Evolutionary conservation across 305 asterid genomes (phyloP).

Genomic region (Solanum hybrid): DNA sequence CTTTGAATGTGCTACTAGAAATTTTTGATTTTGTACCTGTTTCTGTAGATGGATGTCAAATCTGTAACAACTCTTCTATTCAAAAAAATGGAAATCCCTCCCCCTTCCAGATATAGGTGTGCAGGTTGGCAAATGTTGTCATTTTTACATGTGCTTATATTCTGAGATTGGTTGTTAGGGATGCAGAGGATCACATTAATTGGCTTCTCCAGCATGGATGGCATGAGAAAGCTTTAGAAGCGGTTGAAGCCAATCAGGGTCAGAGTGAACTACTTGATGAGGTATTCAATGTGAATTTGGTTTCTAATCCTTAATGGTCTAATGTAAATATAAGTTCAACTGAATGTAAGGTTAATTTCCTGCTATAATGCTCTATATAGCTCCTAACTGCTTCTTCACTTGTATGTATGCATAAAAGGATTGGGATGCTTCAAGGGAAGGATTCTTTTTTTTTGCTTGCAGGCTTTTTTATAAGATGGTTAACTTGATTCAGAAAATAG

Average conservation of each 20-base stretch:
- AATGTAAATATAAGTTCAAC: not conserved
- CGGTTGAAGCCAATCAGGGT: slow-evolving; percentile 94
- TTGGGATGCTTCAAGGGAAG: not conserved
- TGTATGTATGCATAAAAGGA: not conserved
- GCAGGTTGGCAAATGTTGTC: not conserved
- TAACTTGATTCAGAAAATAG: not conserved
- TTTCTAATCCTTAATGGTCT: not conserved
- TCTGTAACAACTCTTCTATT: not conserved
- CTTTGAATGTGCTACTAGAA: not conserved
- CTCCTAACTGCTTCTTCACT: not conserved
- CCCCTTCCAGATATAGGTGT: not conserved
- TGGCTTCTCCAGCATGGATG: slow-evolving; percentile 97
- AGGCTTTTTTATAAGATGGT: not conserved
- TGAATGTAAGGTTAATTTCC: slow-evolving; percentile 2
- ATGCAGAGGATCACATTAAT: slow-evolving; percentile 92
- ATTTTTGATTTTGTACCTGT: not conserved
- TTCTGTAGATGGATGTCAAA: not conserved
- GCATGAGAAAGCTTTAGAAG: slow-evolving; percentile 96
- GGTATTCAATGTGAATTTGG: slow-evolving; percentile 33
- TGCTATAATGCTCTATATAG: not conserved
- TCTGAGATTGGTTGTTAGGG: slow-evolving; percentile 49
- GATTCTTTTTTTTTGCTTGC: not conserved
- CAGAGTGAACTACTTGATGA: slow-evolving; percentile 92
- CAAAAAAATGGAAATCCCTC: not conserved
- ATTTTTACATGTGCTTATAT: slow-evolving; percentile 1